Conservation (phyloP, 495 filamentous ascomycete genomes). For the Neurospora hispaniola region DNA sequence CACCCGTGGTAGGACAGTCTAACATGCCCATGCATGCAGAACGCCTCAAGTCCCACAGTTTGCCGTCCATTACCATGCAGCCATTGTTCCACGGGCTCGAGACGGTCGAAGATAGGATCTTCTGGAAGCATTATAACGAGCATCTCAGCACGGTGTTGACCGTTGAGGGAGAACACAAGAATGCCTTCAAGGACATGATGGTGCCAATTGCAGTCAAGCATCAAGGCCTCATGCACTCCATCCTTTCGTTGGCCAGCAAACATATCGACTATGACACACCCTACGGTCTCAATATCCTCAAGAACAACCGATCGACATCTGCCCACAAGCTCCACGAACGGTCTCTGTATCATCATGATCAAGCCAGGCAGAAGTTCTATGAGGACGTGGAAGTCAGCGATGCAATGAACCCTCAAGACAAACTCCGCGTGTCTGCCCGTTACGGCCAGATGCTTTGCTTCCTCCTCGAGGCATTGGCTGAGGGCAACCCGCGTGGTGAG, state of each 20-base stretch:
- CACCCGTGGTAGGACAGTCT: constrained; percentile 7
- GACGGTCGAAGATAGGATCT: constrained; percentile 69
- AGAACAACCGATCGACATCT: constrained; percentile 30
- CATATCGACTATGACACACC: constrained; percentile 54
- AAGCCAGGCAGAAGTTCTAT: constrained; percentile 49
- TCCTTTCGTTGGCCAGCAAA: constrained; percentile 75
- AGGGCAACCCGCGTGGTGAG: constrained; percentile 65
- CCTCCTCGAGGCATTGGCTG: constrained; percentile 68
- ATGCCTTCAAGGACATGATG: constrained; percentile 82
- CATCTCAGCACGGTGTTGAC: constrained; percentile 73
- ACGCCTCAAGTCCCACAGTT: constrained; percentile 30
- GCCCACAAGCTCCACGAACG: constrained; percentile 33
- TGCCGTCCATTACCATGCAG: constrained; percentile 56
- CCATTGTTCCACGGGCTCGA: constrained; percentile 78
- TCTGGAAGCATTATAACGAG: constrained; percentile 79
- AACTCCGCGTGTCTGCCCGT: constrained; percentile 53
- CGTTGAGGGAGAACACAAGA: constrained; percentile 72
- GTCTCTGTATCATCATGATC: constrained; percentile 48
- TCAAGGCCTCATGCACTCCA: constrained; percentile 83
- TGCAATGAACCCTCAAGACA: constrained; percentile 30
- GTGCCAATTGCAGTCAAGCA: constrained; percentile 78
- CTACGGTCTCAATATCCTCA: constrained; percentile 37
- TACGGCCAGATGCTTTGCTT: constrained; percentile 66
- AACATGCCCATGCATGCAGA: constrained; percentile 25
- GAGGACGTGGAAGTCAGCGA: constrained; percentile 31